These are phyloP conservation scores for Chlorociboria aeruginascens DNA, from an alignment of 495 filamentous ascomycete species.

Conservation along the genomic window DNA sequence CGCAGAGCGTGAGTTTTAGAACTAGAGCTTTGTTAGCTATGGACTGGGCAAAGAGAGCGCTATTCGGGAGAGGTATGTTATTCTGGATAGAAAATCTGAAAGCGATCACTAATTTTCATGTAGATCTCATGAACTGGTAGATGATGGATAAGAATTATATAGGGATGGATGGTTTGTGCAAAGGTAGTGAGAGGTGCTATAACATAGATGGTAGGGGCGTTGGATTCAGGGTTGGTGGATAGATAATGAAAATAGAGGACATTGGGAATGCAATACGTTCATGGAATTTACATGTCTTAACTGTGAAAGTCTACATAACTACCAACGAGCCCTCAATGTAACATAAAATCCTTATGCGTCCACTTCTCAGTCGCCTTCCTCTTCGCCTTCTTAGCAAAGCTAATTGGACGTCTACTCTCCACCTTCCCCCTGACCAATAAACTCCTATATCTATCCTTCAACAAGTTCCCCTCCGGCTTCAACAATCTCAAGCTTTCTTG, in stretches of 20 bases:
- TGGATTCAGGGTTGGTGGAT: no score
- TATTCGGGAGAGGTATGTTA: conserved; percentile 82
- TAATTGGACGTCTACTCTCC: conserved; percentile 64
- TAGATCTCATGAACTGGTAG: conserved; percentile 20
- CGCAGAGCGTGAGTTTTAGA: conserved; percentile 88
- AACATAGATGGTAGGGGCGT: no score
- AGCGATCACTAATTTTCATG: conserved; percentile 3
- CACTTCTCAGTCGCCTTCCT: conserved; percentile 84
- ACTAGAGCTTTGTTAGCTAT: conserved; percentile 87
- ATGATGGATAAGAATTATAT: neutral
- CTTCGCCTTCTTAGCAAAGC: conserved; percentile 68
- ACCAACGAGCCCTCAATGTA: conserved; percentile 8
- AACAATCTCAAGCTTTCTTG: conserved; percentile 79
- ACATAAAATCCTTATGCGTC: conserved; percentile 86
- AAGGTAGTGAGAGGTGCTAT: no score
- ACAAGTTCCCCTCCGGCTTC: conserved; percentile 87
- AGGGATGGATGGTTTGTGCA: neutral
- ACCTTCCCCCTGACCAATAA: conserved; percentile 80
- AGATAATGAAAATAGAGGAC: no score
- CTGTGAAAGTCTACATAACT: no score
- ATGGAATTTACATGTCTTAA: no score
- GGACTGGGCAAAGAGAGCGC: conserved; percentile 93
- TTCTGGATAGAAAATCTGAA: neutral
- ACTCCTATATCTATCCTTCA: conserved; percentile 84
- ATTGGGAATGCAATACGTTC: no score